Evolutionary conservation across 2,329 filamentous ascomycete genomes (phyloP), one percentile per base, ranked within the genome.

Genomic region (Xylariaceae sp.): DNA sequence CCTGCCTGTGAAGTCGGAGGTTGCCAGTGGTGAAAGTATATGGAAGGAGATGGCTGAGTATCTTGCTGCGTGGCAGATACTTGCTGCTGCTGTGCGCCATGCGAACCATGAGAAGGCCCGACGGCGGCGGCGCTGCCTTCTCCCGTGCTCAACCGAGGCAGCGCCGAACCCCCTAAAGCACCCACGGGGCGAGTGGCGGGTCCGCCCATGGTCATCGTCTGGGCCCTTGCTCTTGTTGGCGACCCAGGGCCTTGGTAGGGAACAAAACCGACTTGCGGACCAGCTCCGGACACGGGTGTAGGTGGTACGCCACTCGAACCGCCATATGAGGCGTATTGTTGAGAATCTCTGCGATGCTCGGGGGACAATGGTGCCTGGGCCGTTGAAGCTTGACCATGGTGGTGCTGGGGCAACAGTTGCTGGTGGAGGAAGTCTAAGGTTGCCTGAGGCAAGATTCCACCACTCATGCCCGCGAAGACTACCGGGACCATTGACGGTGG

Each of bases 21-120:
- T 54, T 93, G 88, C 90, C 91, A 96, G 67, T 96, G 90, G 66
- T 96, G 90, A 68, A 96, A 96, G 70, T 90, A 94, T 44, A 96
- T 88, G 18, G 86, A 88, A 0, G 87, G 84, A 39, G 88, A 89
- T 57, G 34, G 34, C 22, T 86, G 77, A 42, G 82, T 72, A 43
- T 84, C 82, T 60, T 87, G 80, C 62, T 85, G 82, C 53, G 80
- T 78, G 42, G 72, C 67, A 38, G 76, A 71, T 7, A 75, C 71
- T 49, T 83, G 79, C 38, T 73, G 80, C 63, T 76, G 80, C 65
- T 74, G 77, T 70, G 78, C 79, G 63, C 68, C 50, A 43, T 71
- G 74, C 61, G 66, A 69, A 71, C 69, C 73, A 44, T 77, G 73
- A 48, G 74, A 66, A 61, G 74, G 69, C 33, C 64, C 57, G 31